Base-by-base conservation (phyloP, 805 yeast genomes). In the Lipomyces kockii region DNA sequence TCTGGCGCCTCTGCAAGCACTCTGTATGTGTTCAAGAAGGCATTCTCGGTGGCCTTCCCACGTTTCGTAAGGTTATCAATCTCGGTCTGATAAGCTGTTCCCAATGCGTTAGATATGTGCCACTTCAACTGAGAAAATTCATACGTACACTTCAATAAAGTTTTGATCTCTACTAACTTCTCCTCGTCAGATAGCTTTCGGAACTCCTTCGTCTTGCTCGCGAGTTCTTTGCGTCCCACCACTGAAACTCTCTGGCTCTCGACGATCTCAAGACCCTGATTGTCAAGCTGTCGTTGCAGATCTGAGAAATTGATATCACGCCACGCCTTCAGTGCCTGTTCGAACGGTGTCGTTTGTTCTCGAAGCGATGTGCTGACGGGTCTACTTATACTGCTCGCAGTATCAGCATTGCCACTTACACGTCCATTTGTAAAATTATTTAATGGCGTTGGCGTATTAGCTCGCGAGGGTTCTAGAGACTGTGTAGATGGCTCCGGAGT, bases 1-100 rank as follows among this genome's bases (percentile, higher is more conserved):
- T 94, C 98, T 0, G 98, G 98, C 0, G 96, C 93, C 76, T 93
- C 97, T 4, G 92, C 91, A 4, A 94, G 80, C 17, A 86, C 82
- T 64, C 91, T 82, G 80, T 94, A 94, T 27, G 91, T 82, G 22
- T 87, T 86, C 76, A 92, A 85, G 74, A 95, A 89, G 37, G 87
- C 83, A 51, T 83, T 81, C 74, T 95, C 98, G 0, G 90, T 86
- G 57, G 78, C 81, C 75, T 93, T 91, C 63, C 91, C 87, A 70
- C 95, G 86, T 71, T 86, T 86, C 1, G 97, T 91, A 71, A 94
- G 81, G 54, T 83, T 80, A 76, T 94, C 99, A 74, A 94, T 90
- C 76, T 92, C 98, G 65, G 87, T 85, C 78, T 94, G 99, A 75
- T 95, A 94, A 56, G 86, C 82, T 75, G 39, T 29, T 12, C 34